Conservation (phyloP, 1,139 yeast species). For the Meyerozyma carpophila region DNA sequence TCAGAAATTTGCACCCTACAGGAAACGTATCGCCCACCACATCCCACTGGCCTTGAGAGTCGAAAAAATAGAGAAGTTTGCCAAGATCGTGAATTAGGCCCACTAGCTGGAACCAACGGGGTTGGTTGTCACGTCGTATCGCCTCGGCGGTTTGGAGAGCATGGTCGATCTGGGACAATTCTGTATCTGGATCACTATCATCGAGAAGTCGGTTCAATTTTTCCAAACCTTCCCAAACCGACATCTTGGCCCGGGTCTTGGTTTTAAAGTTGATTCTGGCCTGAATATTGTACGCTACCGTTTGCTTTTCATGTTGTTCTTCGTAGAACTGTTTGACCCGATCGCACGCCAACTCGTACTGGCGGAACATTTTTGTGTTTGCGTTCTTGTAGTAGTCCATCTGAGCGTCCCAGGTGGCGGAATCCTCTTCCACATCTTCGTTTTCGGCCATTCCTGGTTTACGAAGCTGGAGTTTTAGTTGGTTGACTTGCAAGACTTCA, state of each 20-base stretch:
- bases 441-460: slow-evolving; percentile 1
- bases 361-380: slow-evolving; percentile 49
- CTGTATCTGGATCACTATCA: slow-evolving; percentile 74
- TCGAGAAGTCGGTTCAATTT: slow-evolving; percentile 59
- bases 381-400: slow-evolving; percentile 30
- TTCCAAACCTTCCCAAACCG: slow-evolving; percentile 68
- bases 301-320: slow-evolving; percentile 67
- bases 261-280: slow-evolving; percentile 69
- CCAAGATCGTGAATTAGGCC: slow-evolving; percentile 72
- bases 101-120: slow-evolving; percentile 72
- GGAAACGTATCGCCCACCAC: slow-evolving; percentile 82
- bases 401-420: slow-evolving; percentile 14
- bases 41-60: slow-evolving; percentile 74
- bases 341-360: slow-evolving; percentile 66
- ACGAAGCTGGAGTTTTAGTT: slow-evolving; percentile 16
- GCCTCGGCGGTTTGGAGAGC: slow-evolving; percentile 77
- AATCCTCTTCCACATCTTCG: slow-evolving; percentile 4
- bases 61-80: slow-evolving; percentile 61
- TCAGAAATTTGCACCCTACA: slow-evolving; percentile 63
- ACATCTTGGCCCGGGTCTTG: slow-evolving; percentile 58
- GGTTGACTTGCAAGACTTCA: slow-evolving; percentile 28
- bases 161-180: slow-evolving; percentile 68
- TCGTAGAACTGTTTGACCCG: slow-evolving; percentile 62
- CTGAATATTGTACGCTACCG: slow-evolving; percentile 68
- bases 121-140: slow-evolving; percentile 59